Base-by-base conservation (phyloP, 139 green algal genomes). In the Klebsormidium nitens region DNA sequence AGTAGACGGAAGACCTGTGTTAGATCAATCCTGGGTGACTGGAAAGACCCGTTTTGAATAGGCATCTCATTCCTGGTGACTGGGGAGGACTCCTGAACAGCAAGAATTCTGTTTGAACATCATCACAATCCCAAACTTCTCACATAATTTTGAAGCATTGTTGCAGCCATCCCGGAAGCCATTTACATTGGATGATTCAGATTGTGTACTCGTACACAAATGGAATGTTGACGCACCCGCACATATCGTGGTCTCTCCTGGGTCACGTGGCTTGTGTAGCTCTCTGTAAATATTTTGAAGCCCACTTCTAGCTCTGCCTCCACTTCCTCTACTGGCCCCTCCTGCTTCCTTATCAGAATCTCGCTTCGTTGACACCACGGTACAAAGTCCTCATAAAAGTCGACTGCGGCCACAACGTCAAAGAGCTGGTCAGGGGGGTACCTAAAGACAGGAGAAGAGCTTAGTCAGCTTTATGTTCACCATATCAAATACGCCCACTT, bases 271-370 rank as follows among this genome's bases (percentile, higher is more conserved):
- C 76, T 89, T 1, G 82, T 86, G 74, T 96, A 96, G 70, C 75
- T 61, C 66, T 94, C 88, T 29, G 78, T 76, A 74, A 94, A 89
- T 5, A 92, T 57, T 66, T 90, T 87, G 66, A 97, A 97, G 23
- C 91, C 91, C 1, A 97, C 87, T 69, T 95, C 88, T 23, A 97
- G 84, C 82, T 96, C 91, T 2, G 91, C 91, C 49, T 96, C 90
- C 56, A 96, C 69, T 59, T 90, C 88, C 14, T 59, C 37, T n/a
- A n/a, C n/a, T n/a, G n/a, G n/a, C n/a, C 46, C 66, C 5, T 49
- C 59, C 0, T 1, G 32, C 2, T 14, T 3, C 1, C 61, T 36
- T 4, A 50, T 38, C 6, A 87, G 59, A 17, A 96, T 74, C 1
- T 61, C 59, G 0, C 82, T 91, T 11, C 62, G 59, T 48, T 82